Evolutionary conservation across 1,139 yeast genomes (phyloP), one percentile per base, ranked within the genome.

Genomic region (Suhomyces coccinellae): DNA sequence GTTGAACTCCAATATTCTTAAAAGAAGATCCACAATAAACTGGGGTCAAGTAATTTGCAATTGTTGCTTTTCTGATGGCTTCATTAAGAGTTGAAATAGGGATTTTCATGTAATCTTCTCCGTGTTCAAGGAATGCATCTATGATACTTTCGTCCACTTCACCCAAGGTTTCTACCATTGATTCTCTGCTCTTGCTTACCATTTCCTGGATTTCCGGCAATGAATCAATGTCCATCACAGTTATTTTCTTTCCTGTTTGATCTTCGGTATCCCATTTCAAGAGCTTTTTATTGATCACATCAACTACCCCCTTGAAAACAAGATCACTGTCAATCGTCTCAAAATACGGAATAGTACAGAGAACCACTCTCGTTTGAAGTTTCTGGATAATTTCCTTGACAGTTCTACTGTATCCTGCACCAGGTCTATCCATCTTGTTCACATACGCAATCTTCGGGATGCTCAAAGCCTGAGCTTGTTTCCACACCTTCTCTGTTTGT

Each of bases 401-500:
- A 0, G 97, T 87, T 48, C 97, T 73, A 48, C 96, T 85, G 61
- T 83, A 93, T 0, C 97, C 97, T 0, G 98, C 97, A 12, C 99
- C 99, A 14, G 83, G 86, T 47, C 98, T 77, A 66, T 93, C 99
- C 99, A 93, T 91, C 63, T 93, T 93, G 64, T 93, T 93, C 33
- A 93, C 79, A 60, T 83, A 95, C 8, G 90, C 83, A 13, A 93
- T 69, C 44, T 81, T 78, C 0, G 99, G 98, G 43, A 87, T 80
- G 2, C 66, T 66, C 50, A 87, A 71, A 24, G 76, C 78, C 33
- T 71, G 71, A 1, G 97, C 93, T 62, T 91, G 97, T 55, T 78
- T 81, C 98, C 98, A 93, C 2, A 93, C 98, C 59, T 90, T 91
- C 61, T 91, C 97, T 0, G 99, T 93, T 62, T 95, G 98, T 0